phyloP scores from a whole-genome alignment of 108 stramenopile species.

The Conticribra weissflogii region DNA sequence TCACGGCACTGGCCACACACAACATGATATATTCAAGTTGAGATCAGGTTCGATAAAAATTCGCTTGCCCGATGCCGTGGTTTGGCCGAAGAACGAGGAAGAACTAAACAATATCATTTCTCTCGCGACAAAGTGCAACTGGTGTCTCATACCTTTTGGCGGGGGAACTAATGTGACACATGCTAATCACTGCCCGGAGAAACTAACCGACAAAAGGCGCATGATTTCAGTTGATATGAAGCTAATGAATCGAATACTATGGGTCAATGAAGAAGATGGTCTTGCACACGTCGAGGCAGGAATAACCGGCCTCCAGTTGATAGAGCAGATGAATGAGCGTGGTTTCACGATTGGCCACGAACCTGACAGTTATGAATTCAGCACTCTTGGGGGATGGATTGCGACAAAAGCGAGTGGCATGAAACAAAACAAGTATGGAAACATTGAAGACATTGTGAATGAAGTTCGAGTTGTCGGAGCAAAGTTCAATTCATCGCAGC shows the following conservation, averaged over 20 bases:
- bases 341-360: conserved; percentile 96
- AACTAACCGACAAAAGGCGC: conserved; percentile 71
- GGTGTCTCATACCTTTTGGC: conserved; percentile 94
- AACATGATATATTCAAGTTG: conserved; percentile 78
- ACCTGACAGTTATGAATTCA: conserved; percentile 96
- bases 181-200: conserved; percentile 77
- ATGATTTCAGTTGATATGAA: conserved; percentile 93
- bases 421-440: conserved; percentile 95
- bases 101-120: conserved; percentile 65
- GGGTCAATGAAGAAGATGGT: conserved; percentile 89
- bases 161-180: conserved; percentile 93
- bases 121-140: conserved; percentile 54
- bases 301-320: conserved; percentile 79
- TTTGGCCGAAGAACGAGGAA: conserved; percentile 65
- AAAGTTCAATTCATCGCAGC: conserved; percentile 59
- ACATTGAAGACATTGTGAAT: conserved; percentile 95
- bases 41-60: conserved; percentile 52
- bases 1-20: conserved; percentile 88
- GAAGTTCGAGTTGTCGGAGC: conserved; percentile 78
- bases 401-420: conserved; percentile 97
- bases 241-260: conserved; percentile 71
- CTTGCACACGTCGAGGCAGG: conserved; percentile 89
- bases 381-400: conserved; percentile 96
- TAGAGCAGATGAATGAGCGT: conserved; percentile 60
- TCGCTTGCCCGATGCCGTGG: conserved; percentile 85